Evolutionary conservation across 2,329 filamentous ascomycete genomes (phyloP).

Genomic region (Verticillium tricorpus): DNA sequence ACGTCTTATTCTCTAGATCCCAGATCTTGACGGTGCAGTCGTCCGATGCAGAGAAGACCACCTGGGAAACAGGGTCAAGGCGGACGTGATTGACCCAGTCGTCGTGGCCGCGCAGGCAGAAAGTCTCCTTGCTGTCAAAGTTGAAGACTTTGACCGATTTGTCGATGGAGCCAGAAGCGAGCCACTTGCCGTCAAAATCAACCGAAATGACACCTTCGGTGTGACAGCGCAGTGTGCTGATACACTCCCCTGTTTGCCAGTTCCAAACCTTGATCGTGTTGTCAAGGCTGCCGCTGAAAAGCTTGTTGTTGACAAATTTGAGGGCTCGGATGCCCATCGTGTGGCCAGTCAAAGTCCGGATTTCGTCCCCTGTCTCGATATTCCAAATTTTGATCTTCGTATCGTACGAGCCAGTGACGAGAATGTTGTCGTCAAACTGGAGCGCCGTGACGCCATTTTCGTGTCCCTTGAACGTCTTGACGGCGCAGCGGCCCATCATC

Average conservation of each 20-base stretch:
- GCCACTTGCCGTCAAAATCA: conserved; percentile 78
- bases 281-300: conserved; percentile 88
- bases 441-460: conserved; percentile 64
- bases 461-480: conserved; percentile 79
- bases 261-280: conserved; percentile 92
- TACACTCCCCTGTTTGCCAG: conserved; percentile 84
- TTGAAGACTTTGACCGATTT: conserved; percentile 90
- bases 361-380: conserved; percentile 78
- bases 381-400: conserved; percentile 96
- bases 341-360: conserved; percentile 82
- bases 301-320: conserved; percentile 87
- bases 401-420: conserved; percentile 94
- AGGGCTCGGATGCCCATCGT: conserved; percentile 79
- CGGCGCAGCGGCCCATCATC: conserved; percentile 88
- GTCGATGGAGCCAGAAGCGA: conserved; percentile 88
- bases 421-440: conserved; percentile 75
- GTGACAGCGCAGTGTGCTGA: conserved; percentile 77
- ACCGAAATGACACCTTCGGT: conserved; percentile 78
- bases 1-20: conserved; percentile 81
- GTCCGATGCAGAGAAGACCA: conserved; percentile 88
- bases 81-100: conserved; percentile 98
- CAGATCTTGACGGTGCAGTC: conserved; percentile 88
- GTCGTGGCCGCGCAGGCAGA: conserved; percentile 73
- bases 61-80: conserved; percentile 76
- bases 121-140: conserved; percentile 78